These are phyloP conservation scores for Inga leiocalycina DNA, from an alignment of 306 rosid species.

Conservation along the genomic window DNA sequence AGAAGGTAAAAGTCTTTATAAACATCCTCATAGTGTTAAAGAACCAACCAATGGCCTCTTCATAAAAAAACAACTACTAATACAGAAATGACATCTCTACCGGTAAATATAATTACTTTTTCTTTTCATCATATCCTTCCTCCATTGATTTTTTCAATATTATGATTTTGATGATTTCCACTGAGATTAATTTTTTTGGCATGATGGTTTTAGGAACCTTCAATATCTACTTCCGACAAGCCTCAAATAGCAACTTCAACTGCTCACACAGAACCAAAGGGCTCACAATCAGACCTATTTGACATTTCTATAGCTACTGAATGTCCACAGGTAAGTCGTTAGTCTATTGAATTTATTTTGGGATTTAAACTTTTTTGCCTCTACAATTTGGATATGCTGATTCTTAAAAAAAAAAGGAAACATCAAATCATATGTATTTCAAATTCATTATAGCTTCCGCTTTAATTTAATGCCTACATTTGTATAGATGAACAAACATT, in stretches of 20 bases:
- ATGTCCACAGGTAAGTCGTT: too few relatives aligned
- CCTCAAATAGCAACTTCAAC: not conserved
- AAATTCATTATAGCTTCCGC: too few relatives aligned
- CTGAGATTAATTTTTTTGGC: not conserved
- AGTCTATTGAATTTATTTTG: too few relatives aligned
- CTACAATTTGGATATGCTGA: too few relatives aligned
- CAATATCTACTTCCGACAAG: not conserved
- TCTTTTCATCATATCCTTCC: not conserved
- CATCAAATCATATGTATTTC: too few relatives aligned
- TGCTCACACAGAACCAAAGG: not conserved
- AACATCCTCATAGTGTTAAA: too few relatives aligned
- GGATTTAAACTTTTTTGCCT: too few relatives aligned
- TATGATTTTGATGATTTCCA: not conserved
- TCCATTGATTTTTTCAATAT: not conserved
- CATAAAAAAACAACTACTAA: not conserved
- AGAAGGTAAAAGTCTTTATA: too few relatives aligned
- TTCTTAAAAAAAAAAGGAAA: too few relatives aligned
- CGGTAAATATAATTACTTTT: not conserved
- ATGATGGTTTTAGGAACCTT: not conserved
- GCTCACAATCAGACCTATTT: not conserved
- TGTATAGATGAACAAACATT: too few relatives aligned
- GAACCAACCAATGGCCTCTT: not conserved
- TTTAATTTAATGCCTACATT: too few relatives aligned
- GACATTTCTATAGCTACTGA: not conserved
- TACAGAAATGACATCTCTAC: not conserved